Percentiles rank a stretch among this genome's conserved stretches.
Conservation (phyloP, 164 flowering plant species). For the Vitis rotundifolia region DNA sequence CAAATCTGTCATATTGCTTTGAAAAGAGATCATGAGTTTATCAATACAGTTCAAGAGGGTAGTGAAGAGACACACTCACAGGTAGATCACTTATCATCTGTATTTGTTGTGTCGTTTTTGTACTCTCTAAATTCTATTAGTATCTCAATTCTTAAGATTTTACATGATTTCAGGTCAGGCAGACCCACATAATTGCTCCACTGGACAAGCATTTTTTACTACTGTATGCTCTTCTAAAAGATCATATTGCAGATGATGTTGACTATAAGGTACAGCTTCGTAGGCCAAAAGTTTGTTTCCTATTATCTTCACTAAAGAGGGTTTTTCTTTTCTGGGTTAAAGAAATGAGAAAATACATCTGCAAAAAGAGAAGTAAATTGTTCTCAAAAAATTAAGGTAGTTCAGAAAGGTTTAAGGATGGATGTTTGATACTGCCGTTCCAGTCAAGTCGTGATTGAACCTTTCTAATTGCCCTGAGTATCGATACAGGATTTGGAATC, state of each 20-base stretch:
- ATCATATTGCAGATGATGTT: slow-evolving; percentile 83
- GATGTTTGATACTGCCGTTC: too few species aligned
- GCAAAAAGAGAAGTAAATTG: too few species aligned
- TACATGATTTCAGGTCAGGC: slow-evolving; percentile 70
- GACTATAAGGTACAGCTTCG: slow-evolving; percentile 75
- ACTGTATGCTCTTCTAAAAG: slow-evolving; percentile 67
- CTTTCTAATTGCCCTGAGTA: too few species aligned
- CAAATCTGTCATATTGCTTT: slow-evolving; percentile 91
- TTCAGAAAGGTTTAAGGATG: too few species aligned
- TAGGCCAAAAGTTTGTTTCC: neutral
- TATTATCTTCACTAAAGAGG: neutral
- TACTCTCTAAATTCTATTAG: neutral
- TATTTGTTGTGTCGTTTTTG: neutral
- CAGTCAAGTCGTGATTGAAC: too few species aligned
- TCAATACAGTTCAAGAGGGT: slow-evolving; percentile 90
- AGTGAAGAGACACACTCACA: slow-evolving; percentile 92
- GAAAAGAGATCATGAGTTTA: slow-evolving; percentile 87
- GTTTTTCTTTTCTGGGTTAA: too few species aligned
- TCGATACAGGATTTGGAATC: too few species aligned
- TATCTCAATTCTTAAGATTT: slow-evolving; percentile 2
- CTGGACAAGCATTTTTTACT: slow-evolving; percentile 75
- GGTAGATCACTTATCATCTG: slow-evolving; percentile 31
- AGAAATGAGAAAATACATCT: too few species aligned
- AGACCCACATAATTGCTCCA: slow-evolving; percentile 77
- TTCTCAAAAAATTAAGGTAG: too few species aligned